A percentile compares a stretch with the other conserved stretches of the same genome.
phyloP scores from a whole-genome alignment of 225 moss, liverwort and hornwort genomes.

The Straminergon stramineum region DNA sequence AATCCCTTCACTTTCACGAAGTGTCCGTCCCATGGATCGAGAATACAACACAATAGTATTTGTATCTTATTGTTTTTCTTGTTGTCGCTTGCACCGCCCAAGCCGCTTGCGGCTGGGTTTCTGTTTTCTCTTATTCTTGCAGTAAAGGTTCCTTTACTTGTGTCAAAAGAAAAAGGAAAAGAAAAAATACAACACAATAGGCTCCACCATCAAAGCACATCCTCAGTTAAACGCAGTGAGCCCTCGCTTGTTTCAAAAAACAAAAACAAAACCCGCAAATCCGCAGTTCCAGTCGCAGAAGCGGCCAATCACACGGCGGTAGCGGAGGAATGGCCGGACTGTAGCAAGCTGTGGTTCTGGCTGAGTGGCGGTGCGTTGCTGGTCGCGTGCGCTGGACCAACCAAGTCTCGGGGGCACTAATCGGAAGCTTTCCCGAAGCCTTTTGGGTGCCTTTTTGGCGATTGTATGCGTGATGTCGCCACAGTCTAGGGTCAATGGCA shows the following conservation, averaged over 20 bases:
- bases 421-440: neutral
- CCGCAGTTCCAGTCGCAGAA: neutral
- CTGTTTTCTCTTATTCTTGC: too few relatives aligned
- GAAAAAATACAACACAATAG: neutral
- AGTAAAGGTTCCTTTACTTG: too few relatives aligned
- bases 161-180: too few relatives aligned
- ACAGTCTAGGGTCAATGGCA: neutral
- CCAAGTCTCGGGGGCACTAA: neutral
- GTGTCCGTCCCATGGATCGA: neutral
- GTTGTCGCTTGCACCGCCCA: too few relatives aligned
- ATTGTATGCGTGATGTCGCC: neutral
- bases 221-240: neutral
- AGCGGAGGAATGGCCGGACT: neutral
- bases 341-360: neutral
- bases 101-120: too few relatives aligned
- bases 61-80: too few relatives aligned
- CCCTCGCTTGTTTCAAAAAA: neutral
- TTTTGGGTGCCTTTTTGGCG: neutral
- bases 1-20: neutral
- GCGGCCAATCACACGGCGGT: neutral
- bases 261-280: neutral
- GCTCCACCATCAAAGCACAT: neutral
- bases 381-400: neutral
- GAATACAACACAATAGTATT: neutral
- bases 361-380: neutral